A percentile compares a stretch with the other conserved stretches of the same genome.
Conservation (phyloP, 1,139 yeast species). For the Suhomyces choctaworum region DNA sequence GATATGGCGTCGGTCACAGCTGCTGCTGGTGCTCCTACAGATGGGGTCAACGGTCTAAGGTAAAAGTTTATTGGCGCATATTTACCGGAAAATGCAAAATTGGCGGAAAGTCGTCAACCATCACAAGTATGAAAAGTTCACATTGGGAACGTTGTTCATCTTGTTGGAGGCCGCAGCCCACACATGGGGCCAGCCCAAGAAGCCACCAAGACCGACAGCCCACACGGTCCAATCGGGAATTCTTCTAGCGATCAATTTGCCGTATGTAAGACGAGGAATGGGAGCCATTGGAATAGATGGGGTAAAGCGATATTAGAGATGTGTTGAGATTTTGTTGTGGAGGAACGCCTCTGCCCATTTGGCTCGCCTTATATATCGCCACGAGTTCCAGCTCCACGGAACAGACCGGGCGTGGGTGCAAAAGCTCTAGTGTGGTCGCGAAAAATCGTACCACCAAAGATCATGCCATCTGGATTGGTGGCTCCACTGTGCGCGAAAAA, state of each 20-base stretch:
- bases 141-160: slow-evolving; percentile 30
- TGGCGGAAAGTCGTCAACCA: too few relatives aligned
- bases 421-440: slow-evolving; percentile 7
- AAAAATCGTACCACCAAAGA: slow-evolving; percentile 10
- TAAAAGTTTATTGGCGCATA: too few relatives aligned
- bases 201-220: slow-evolving; percentile 32
- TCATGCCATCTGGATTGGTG: slow-evolving; percentile 8
- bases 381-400: too few relatives aligned
- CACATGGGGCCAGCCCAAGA: slow-evolving; percentile 44
- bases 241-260: slow-evolving; percentile 25
- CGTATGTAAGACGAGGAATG: slow-evolving; percentile 8
- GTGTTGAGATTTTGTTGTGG: too few relatives aligned
- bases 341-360: too few relatives aligned
- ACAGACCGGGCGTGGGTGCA: too few relatives aligned
- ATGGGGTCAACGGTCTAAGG: too few relatives aligned
- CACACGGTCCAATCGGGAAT: slow-evolving; percentile 34
- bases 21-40: too few relatives aligned
- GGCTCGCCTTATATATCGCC: slow-evolving; percentile 1
- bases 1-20: too few relatives aligned
- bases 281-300: slow-evolving; percentile 3
- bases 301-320: too few relatives aligned
- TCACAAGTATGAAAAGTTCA: slow-evolving; percentile 17
- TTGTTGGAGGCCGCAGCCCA: slow-evolving; percentile 27
- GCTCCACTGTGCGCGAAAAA: slow-evolving; percentile 5
- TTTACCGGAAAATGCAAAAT: too few relatives aligned